These are phyloP conservation scores for Capsaspora owczarzaki DNA, from an alignment of 78 protist species.

Conservation along the genomic window DNA sequence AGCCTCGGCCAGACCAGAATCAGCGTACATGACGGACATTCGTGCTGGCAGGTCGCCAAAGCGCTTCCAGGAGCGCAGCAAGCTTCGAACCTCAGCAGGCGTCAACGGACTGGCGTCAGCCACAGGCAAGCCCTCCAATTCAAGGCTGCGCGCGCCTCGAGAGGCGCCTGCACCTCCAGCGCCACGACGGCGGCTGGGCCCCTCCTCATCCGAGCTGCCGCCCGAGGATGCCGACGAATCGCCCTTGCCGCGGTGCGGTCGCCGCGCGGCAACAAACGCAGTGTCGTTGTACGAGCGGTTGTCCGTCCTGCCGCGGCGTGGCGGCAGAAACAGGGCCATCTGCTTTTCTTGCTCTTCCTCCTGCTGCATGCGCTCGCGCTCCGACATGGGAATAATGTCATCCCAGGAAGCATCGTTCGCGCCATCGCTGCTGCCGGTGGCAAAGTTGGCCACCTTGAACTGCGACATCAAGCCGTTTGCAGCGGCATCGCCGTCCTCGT, in stretches of 20 bases:
- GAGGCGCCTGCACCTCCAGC: too few relatives aligned
- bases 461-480: neutral
- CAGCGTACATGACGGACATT: too few relatives aligned
- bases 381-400: constrained; percentile 13
- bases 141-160: too few relatives aligned
- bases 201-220: too few relatives aligned
- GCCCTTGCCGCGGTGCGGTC: too few relatives aligned
- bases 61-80: too few relatives aligned
- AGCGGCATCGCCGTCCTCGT: neutral
- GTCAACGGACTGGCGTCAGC: neutral
- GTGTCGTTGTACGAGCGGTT: neutral
- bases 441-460: constrained; percentile 10
- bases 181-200: too few relatives aligned
- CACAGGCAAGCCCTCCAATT: neutral
- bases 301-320: neutral
- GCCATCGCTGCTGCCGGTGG: neutral
- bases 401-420: constrained; percentile 5
- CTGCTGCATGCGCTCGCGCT: neutral
- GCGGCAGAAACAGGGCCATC: neutral
- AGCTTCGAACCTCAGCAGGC: neutral
- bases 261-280: neutral
- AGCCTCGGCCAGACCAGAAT: too few relatives aligned
- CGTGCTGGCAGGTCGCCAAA: too few relatives aligned
- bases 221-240: too few relatives aligned
- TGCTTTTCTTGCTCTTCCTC: neutral